Evolutionary conservation across 106 monocot species (phyloP), one percentile per base, ranked within the genome.

Genomic region (Triglochin maritima): DNA sequence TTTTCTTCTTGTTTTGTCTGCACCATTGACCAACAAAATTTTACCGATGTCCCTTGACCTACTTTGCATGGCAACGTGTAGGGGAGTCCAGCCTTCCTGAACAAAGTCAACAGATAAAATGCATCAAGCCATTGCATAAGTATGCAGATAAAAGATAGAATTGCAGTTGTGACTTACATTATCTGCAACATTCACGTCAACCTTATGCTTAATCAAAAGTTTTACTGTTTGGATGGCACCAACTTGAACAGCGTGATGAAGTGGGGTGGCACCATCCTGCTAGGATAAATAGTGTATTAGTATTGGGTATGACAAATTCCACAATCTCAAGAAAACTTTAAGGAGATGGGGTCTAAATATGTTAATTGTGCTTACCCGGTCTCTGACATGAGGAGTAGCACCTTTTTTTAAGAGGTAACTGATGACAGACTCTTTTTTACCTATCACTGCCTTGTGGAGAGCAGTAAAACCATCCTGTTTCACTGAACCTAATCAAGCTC

Each of bases 181-280:
- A 83, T 98, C 96, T 12, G 84, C 79, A 76, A 77, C 79, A 81
- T 98, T 98, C 12, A 98, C 80, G 76, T 98, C 96, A 69, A 86
- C 96, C 68, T 84, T 86, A 63, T 84, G 84, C 68, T 98, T 98
- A 13, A 98, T 89, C 17, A 91, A 71, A 47, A 98, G 73, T 79
- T 98, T 98, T 51, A 92, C 92, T 47, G 91, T 88, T 78, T 92
- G 91, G 76, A 88, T 78, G 8, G 96, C 96, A 67, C 91, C 86
- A 77, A 83, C 88, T 98, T 98, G 88, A 76, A 88, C 91, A 8
- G 88, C 96, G 79, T 84, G 71, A 84, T 98, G 96, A 44, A 98
- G 73, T 46, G 92, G 80, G 52, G 88, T 92, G 44, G 91, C 91
- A 74, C 96, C 91, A 86, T 88, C 78, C 90, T 96, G 67, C 9